Evolutionary conservation across 2,329 filamentous ascomycete genomes (phyloP).

Genomic region (Magnaporthiopsis incrustans): DNA sequence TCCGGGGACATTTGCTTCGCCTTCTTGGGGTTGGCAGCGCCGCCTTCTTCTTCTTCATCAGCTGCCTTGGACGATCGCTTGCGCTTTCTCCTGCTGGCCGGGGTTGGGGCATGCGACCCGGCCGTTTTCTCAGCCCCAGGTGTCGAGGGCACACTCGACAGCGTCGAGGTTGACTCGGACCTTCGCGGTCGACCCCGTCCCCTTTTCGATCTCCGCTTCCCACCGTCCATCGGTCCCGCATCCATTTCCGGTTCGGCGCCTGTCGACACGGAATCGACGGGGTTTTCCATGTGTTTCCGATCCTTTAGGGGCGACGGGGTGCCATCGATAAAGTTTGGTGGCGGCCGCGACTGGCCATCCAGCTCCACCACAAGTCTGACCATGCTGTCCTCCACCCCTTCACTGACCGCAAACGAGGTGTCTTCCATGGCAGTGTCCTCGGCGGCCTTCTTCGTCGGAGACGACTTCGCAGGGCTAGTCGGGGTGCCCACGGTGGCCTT

Average conservation of each 20-base stretch:
- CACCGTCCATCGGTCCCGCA: conserved; percentile 18
- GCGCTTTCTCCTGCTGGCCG: conserved; percentile 19
- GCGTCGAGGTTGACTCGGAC: conserved; percentile 9
- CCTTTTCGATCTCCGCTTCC: conserved; percentile 6
- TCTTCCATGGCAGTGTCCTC: conserved; percentile 5
- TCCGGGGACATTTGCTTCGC: conserved; percentile 12
- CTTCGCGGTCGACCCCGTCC: conserved; percentile 16
- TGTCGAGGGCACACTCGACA: conserved; percentile 9
- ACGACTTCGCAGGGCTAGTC: conserved; percentile 27
- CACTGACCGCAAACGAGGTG: conserved; percentile 32
- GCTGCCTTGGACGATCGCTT: conserved; percentile 20
- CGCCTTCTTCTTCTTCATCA: conserved; percentile 9
- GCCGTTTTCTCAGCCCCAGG: conserved; percentile 9
- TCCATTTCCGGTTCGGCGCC: background rate
- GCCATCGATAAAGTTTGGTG: conserved; percentile 7
- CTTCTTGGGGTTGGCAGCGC: conserved; percentile 17
- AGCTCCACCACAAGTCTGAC: conserved; percentile 41
- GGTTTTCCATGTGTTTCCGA: background rate
- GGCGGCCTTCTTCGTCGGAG: background rate
- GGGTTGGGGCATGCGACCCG: conserved; percentile 14
- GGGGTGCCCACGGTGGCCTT: conserved; percentile 44
- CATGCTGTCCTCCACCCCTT: conserved; percentile 39
- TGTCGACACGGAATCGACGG: background rate
- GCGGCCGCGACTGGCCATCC: conserved; percentile 28
- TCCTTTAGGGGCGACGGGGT: conserved; percentile 4